Conservation (phyloP, 176 grass and related monocot genomes). For the Phragmites australis region DNA sequence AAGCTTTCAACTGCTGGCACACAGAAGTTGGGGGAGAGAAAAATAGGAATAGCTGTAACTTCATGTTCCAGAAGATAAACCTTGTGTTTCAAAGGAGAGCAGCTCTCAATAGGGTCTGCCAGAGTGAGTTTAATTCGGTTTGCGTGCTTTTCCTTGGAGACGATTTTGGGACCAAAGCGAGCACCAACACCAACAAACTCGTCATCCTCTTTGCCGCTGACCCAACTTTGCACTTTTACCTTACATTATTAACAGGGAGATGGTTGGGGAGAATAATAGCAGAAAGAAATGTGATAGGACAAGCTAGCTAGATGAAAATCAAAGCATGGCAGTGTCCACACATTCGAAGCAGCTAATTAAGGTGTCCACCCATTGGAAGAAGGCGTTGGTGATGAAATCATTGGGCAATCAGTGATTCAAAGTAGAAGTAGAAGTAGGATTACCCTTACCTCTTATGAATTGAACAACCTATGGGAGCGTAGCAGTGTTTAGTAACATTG, state of each 20-base stretch:
- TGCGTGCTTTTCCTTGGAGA: constrained; percentile 82
- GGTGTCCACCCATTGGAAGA: too few species aligned
- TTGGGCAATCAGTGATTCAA: background rate
- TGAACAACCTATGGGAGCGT: background rate
- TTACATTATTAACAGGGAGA: constrained; percentile 18
- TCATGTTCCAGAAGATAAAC: constrained; percentile 11
- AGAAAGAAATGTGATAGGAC: background rate
- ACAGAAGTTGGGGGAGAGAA: background rate
- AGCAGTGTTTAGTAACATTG: background rate
- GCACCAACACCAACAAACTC: constrained; percentile 95
- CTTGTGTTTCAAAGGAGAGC: constrained; percentile 51
- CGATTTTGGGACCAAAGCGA: constrained; percentile 83
- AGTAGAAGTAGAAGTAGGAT: too few species aligned
- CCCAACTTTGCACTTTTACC: constrained; percentile 99
- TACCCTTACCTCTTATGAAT: background rate
- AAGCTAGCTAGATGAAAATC: too few species aligned
- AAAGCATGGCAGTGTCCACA: background rate
- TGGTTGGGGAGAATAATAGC: background rate
- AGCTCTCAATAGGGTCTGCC: constrained; percentile 80
- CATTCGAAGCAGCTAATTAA: background rate
- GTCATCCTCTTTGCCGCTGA: constrained; percentile 50
- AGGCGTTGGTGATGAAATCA: background rate
- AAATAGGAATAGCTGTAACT: background rate
- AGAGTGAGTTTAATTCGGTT: constrained; percentile 65
- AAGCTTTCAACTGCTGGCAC: background rate